A percentile compares a stretch with the other conserved stretches of the same genome.
Evolutionary conservation across 78 protist species (phyloP).

Genomic region (Emiliania huxleyi): DNA sequence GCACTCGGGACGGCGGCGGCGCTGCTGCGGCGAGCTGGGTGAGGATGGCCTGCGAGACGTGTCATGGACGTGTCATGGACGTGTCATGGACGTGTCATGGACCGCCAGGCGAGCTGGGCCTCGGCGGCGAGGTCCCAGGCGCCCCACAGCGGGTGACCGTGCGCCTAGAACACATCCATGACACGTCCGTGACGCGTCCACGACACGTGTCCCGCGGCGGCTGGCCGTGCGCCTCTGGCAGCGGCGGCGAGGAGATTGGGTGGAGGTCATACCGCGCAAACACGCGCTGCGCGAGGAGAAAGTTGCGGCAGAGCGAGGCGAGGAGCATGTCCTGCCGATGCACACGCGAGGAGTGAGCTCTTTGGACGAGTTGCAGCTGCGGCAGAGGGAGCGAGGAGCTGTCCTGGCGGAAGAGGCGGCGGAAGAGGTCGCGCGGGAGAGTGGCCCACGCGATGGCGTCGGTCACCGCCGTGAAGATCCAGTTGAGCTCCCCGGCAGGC

Average conservation of each 20-base stretch:
- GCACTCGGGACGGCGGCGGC: no score
- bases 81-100: no score
- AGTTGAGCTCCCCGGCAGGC: slow-evolving; percentile 91
- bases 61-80: no score
- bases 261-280: slow-evolving; percentile 61
- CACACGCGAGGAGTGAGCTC: not conserved
- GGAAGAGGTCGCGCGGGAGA: slow-evolving; percentile 26
- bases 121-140: slow-evolving; percentile 95
- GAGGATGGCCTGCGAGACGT: no score
- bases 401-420: slow-evolving; percentile 32
- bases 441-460: slow-evolving; percentile 98
- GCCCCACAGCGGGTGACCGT: slow-evolving; percentile 72
- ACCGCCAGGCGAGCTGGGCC: no score
- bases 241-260: slow-evolving; percentile 88
- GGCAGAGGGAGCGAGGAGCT: not conserved
- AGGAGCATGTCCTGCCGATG: slow-evolving; percentile 89
- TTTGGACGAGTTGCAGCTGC: not conserved
- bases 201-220: slow-evolving; percentile 84
- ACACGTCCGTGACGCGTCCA: no score
- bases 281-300: slow-evolving; percentile 91
- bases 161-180: no score
- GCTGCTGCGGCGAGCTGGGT: no score
- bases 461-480: slow-evolving; percentile 98
- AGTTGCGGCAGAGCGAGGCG: slow-evolving; percentile 93
- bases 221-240: slow-evolving; percentile 80